Evolutionary conservation across 805 yeast species (phyloP).

Genomic region (Teunomyces tritomae): DNA sequence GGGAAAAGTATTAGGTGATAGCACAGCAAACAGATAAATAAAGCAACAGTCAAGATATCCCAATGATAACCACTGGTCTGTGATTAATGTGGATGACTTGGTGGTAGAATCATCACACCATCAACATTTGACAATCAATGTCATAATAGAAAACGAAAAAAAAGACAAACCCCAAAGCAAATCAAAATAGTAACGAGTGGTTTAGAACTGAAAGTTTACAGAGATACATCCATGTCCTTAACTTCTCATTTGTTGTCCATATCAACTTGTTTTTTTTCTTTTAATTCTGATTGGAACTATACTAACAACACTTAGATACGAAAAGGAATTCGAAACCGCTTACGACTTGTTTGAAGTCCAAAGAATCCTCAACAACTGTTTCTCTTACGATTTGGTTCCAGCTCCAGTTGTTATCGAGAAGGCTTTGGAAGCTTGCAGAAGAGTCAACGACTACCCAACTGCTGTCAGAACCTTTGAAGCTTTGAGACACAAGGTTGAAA

Average conservation of each 20-base stretch:
- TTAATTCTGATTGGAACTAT: slow-evolving; percentile 1
- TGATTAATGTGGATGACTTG: too few species aligned
- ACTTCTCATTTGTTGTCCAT: neutral
- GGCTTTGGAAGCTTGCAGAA: slow-evolving; percentile 96
- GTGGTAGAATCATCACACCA: too few species aligned
- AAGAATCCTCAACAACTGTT: slow-evolving; percentile 96
- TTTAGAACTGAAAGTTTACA: neutral
- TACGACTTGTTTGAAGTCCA: slow-evolving; percentile 50
- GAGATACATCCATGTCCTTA: neutral
- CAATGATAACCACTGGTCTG: too few species aligned
- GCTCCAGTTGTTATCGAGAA: slow-evolving; percentile 94
- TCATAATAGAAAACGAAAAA: too few species aligned
- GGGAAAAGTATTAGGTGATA: neutral
- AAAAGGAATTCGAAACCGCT: slow-evolving; percentile 93
- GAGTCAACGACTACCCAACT: slow-evolving; percentile 98
- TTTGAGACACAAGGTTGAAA: slow-evolving; percentile 92
- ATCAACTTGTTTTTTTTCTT: neutral
- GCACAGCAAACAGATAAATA: neutral
- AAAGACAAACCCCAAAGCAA: too few species aligned
- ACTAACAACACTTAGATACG: slow-evolving; percentile 58
- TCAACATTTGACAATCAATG: too few species aligned
- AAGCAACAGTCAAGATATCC: neutral
- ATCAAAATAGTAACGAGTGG: too few species aligned
- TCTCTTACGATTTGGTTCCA: slow-evolving; percentile 97
- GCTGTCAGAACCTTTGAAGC: slow-evolving; percentile 99